phyloP scores from a whole-genome alignment of 2,329 filamentous ascomycete species.

The Didymosphaeria variabile region DNA sequence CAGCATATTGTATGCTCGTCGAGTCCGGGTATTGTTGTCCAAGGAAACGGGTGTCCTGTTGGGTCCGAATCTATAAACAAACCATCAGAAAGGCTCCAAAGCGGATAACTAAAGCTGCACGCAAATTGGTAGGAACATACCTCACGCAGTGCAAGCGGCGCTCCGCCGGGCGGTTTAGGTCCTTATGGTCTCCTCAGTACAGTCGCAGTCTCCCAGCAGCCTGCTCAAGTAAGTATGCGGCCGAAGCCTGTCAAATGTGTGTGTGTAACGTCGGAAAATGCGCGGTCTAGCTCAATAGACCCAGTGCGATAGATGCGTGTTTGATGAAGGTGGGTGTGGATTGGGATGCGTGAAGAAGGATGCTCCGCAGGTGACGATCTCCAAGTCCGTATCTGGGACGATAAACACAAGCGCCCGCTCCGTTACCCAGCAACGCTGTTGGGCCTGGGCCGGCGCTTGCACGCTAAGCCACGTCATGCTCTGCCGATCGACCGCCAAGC shows the following conservation, averaged over 20 bases:
- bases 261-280: constrained; percentile 20
- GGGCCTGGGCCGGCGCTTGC: constrained; percentile 16
- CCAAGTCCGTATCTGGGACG: constrained; percentile 32
- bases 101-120: background rate
- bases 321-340: constrained; percentile 17
- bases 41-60: constrained; percentile 48
- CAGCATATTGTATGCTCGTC: constrained; percentile 79
- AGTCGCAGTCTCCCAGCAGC: constrained; percentile 51
- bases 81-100: constrained; percentile 37
- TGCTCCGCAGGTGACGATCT: constrained; percentile 40
- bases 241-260: constrained; percentile 38
- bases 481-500: constrained; percentile 2
- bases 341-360: constrained; percentile 32
- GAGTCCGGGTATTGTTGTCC: constrained; percentile 68
- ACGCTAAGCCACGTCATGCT: background rate
- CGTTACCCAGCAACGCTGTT: constrained; percentile 42
- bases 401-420: constrained; percentile 35
- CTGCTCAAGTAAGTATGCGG: constrained; percentile 50
- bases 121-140: constrained; percentile 56
- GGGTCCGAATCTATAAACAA: constrained; percentile 50
- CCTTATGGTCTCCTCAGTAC: constrained; percentile 56
- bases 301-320: constrained; percentile 4
- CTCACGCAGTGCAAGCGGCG: constrained; percentile 86
- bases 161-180: constrained; percentile 72
- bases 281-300: constrained; percentile 8